Conservation (phyloP, 2,329 filamentous ascomycete genomes). For the Aspergillus pseudoglaucus region DNA sequence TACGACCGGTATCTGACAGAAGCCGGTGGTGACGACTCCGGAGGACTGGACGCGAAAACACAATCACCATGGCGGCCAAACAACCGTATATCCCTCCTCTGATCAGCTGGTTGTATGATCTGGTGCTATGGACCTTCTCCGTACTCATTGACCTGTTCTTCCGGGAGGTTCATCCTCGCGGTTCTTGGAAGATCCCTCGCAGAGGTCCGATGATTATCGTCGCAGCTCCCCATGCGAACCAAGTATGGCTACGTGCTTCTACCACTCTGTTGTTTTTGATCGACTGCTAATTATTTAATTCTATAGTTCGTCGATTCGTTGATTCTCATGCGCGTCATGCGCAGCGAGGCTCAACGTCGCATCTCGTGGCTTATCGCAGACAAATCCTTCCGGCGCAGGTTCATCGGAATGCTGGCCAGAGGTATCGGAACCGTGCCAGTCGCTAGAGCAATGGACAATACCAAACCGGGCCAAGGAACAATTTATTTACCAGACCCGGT, state of each 20-base stretch:
- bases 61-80: slow-evolving; percentile 27
- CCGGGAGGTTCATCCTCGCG: slow-evolving; percentile 89
- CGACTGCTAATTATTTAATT: slow-evolving; percentile 5
- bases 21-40: no score
- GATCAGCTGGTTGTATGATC: slow-evolving; percentile 45
- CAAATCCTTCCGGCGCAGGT: slow-evolving; percentile 83
- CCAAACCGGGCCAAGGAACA: slow-evolving; percentile 69
- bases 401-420: slow-evolving; percentile 80
- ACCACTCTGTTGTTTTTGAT: neutral
- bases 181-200: slow-evolving; percentile 89
- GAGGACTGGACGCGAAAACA: no score
- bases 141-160: slow-evolving; percentile 94
- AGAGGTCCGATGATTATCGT: slow-evolving; percentile 89
- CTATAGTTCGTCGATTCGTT: slow-evolving; percentile 86
- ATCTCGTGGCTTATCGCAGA: slow-evolving; percentile 91
- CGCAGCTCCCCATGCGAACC: slow-evolving; percentile 93
- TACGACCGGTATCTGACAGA: no score
- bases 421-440: slow-evolving; percentile 89
- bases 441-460: slow-evolving; percentile 79
- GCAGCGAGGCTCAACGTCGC: slow-evolving; percentile 77
- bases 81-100: slow-evolving; percentile 37
- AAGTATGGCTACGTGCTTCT: slow-evolving; percentile 48
- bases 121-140: slow-evolving; percentile 46
- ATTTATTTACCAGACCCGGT: slow-evolving; percentile 87
- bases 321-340: slow-evolving; percentile 83